A percentile compares a stretch with the other conserved stretches of the same genome.
These are phyloP conservation scores for Chalciporus sphaerocephalus DNA, from an alignment of 768 basidiomycete species.

Conservation along the genomic window DNA sequence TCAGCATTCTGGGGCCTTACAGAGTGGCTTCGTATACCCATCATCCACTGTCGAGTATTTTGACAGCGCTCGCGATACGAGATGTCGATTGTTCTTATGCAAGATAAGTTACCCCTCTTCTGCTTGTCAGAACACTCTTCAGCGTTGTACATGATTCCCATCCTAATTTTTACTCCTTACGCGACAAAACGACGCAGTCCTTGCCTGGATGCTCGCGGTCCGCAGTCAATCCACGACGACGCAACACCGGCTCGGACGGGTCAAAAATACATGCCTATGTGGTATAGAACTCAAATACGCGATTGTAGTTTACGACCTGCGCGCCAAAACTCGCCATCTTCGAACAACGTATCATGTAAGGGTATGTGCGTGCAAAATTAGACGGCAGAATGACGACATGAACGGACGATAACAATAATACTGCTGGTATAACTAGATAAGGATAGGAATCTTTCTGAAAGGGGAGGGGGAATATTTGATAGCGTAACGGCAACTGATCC, in stretches of 20 bases:
- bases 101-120: too few relatives aligned
- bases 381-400: not conserved
- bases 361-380: not conserved
- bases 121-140: too few relatives aligned
- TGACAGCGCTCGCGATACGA: too few relatives aligned
- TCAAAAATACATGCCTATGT: not conserved
- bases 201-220: not conserved
- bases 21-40: too few relatives aligned
- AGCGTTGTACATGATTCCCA: too few relatives aligned
- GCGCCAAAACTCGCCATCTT: not conserved
- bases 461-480: not conserved
- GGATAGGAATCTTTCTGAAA: not conserved
- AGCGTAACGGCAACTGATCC: not conserved
- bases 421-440: constrained; percentile 5
- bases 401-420: constrained; percentile 1
- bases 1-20: too few relatives aligned
- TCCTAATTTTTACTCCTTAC: too few relatives aligned
- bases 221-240: not conserved
- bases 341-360: not conserved
- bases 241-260: not conserved
- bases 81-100: too few relatives aligned
- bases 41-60: too few relatives aligned
- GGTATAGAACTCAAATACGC: not conserved
- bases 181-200: not conserved
- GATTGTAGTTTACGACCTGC: constrained; percentile 1